Evolutionary conservation across 345 rosid genomes (phyloP).

Genomic region (Salix purpurea): DNA sequence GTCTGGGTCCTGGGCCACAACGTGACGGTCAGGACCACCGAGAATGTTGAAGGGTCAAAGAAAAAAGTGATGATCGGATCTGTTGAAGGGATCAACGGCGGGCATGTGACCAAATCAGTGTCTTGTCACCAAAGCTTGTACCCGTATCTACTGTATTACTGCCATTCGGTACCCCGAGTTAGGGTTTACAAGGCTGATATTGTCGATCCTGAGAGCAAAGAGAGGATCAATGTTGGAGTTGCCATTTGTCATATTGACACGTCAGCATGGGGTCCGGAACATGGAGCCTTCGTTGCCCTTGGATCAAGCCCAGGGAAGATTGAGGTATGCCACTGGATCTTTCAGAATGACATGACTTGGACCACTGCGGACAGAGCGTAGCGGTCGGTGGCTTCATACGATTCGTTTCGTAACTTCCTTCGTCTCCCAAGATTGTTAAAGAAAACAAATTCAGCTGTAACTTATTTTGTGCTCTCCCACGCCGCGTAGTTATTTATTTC

Average conservation of each 20-base stretch:
- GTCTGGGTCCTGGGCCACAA: slow-evolving; percentile 15
- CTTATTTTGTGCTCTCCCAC: background rate
- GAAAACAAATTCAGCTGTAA: background rate
- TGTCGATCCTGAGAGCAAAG: slow-evolving; percentile 9
- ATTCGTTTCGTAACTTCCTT: background rate
- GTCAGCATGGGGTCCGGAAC: slow-evolving; percentile 26
- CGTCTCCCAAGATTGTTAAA: background rate
- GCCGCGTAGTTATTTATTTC: no score
- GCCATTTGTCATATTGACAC: slow-evolving; percentile 33
- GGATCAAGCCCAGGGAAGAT: slow-evolving; percentile 24
- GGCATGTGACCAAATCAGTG: slow-evolving; percentile 23
- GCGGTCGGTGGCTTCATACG: no score
- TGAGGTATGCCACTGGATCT: slow-evolving; percentile 36
- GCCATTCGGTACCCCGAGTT: slow-evolving; percentile 30
- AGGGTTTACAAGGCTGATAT: slow-evolving; percentile 29
- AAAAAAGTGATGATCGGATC: slow-evolving; percentile 16
- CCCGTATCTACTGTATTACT: slow-evolving; percentile 29
- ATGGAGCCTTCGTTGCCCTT: slow-evolving; percentile 27
- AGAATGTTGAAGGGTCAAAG: slow-evolving; percentile 21
- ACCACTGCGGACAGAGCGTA: slow-evolving; percentile 11
- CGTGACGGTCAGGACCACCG: slow-evolving; percentile 21
- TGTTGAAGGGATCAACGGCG: slow-evolving; percentile 25
- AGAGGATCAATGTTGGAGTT: slow-evolving; percentile 18
- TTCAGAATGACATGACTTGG: slow-evolving; percentile 36
- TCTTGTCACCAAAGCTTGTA: slow-evolving; percentile 33